Percentiles rank a stretch among this genome's conserved stretches.
These are phyloP conservation scores for Pseudopyricularia cyperi DNA, from an alignment of 2,329 filamentous ascomycete species.

Conservation along the genomic window DNA sequence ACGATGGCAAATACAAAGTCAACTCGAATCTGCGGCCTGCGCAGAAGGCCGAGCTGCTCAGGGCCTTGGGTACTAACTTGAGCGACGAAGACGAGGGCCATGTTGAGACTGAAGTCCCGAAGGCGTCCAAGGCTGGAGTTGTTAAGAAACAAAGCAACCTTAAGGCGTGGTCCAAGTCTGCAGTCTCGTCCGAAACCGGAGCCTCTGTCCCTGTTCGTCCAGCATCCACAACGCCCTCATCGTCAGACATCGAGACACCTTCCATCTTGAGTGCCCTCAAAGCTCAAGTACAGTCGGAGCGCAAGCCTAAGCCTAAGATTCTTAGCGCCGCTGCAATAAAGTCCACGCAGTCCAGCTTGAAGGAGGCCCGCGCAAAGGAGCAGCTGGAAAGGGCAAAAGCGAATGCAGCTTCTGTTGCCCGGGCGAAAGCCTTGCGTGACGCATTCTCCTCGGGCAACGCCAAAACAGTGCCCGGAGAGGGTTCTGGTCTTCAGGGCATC, in stretches of 20 bases:
- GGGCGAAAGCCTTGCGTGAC: conserved; percentile 47
- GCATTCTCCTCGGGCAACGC: conserved; percentile 14
- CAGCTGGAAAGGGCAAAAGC: conserved; percentile 61
- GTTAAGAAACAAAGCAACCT: conserved; percentile 39
- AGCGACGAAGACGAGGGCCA: conserved; percentile 30
- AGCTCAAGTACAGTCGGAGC: conserved; percentile 23
- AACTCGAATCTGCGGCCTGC: conserved; percentile 70
- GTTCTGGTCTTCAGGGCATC: conserved; percentile 63
- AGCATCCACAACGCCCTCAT: neutral
- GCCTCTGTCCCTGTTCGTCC: neutral
- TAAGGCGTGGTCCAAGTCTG: conserved; percentile 49
- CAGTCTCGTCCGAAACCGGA: conserved; percentile 3
- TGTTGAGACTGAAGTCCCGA: neutral
- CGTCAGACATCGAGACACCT: neutral
- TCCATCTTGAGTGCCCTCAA: conserved; percentile 1
- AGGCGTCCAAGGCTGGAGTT: conserved; percentile 1
- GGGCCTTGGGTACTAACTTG: conserved; percentile 46
- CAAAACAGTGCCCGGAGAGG: conserved; percentile 53
- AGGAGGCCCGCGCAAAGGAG: conserved; percentile 61
- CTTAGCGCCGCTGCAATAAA: neutral
- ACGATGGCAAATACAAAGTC: conserved; percentile 41
- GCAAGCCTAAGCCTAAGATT: conserved; percentile 13
- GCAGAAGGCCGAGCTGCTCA: conserved; percentile 72
- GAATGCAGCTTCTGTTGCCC: conserved; percentile 59
- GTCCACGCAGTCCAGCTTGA: conserved; percentile 39